These are phyloP conservation scores for Ceriops zippeliana DNA, from an alignment of 345 rosid species.

Conservation along the genomic window DNA sequence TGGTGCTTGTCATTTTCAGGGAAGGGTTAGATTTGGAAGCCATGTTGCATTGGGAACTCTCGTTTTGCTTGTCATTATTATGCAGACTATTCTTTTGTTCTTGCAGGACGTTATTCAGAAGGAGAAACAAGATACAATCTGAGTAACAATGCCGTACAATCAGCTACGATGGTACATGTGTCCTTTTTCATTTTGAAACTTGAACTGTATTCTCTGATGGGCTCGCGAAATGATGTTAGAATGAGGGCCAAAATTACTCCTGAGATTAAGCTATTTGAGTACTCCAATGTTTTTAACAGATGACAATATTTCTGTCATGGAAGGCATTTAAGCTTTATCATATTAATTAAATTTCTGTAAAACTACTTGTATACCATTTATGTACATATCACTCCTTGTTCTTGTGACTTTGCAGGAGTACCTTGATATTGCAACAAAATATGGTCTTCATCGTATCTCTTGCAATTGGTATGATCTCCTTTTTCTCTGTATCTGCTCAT, in stretches of 20 bases:
- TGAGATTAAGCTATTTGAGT: background rate
- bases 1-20: background rate
- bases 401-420: constrained; percentile 36
- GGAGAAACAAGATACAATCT: constrained; percentile 56
- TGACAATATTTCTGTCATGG: too few species aligned
- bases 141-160: constrained; percentile 23
- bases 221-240: background rate
- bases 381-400: background rate
- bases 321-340: background rate
- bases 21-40: background rate
- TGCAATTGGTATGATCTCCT: constrained; percentile 43
- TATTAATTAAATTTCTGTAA: background rate
- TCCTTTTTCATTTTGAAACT: background rate
- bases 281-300: too few species aligned
- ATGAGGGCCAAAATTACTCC: background rate
- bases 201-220: background rate
- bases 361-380: background rate
- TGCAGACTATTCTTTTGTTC: background rate
- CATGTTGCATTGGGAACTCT: too few species aligned
- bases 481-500: background rate
- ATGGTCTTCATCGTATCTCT: constrained; percentile 47
- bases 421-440: constrained; percentile 35
- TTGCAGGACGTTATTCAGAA: constrained; percentile 51
- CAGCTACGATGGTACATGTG: constrained; percentile 38
- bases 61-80: background rate